phyloP scores from a whole-genome alignment of 1,284 basidiomycete genomes.

The Termitomyces sp. region DNA sequence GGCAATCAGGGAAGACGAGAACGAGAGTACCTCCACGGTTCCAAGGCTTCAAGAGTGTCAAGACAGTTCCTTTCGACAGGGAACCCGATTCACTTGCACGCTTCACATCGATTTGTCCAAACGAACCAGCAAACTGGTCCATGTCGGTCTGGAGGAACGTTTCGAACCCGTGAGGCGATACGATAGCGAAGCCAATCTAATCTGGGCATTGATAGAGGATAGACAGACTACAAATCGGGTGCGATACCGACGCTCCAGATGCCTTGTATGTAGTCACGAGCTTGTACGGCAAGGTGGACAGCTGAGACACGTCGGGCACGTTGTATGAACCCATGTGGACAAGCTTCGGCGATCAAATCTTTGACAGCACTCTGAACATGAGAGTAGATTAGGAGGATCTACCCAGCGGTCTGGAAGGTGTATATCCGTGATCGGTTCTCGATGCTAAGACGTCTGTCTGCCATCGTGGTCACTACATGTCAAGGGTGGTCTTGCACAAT shows the following conservation, averaged over 20 bases:
- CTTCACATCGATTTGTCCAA: background rate
- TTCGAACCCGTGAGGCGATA: conserved; percentile 5
- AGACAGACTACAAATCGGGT: conserved; percentile 2
- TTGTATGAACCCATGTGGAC: background rate
- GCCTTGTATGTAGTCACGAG: background rate
- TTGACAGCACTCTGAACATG: background rate
- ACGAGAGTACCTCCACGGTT: too few species aligned
- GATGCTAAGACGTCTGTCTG: background rate
- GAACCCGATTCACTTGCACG: background rate
- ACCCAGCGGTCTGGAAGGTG: background rate
- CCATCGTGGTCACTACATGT: too few species aligned
- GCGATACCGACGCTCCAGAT: background rate
- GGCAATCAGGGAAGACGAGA: background rate
- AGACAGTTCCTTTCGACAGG: background rate
- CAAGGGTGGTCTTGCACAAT: background rate
- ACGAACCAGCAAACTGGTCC: background rate
- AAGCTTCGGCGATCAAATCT: conserved; percentile 2
- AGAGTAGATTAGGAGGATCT: background rate
- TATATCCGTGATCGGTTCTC: conserved; percentile 2
- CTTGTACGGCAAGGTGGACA: background rate
- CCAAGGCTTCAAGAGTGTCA: background rate
- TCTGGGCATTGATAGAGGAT: conserved; percentile 6
- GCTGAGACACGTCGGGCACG: conserved; percentile 1
- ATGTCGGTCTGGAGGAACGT: background rate
- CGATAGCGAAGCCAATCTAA: conserved; percentile 10